phyloP scores from a whole-genome alignment of 495 filamentous ascomycete genomes.

The Copromyces sp. region DNA sequence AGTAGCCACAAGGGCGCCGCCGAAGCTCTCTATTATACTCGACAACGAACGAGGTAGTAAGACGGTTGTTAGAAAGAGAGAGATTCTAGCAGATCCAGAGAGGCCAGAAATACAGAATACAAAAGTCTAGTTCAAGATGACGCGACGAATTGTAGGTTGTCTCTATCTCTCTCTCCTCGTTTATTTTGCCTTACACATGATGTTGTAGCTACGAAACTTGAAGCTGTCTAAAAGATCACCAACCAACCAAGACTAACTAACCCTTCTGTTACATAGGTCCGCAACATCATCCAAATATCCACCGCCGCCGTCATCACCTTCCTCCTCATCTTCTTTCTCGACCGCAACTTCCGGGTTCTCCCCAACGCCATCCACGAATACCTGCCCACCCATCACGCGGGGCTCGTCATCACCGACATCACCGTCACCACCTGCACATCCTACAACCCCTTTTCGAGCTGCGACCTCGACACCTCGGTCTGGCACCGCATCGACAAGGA shows the following conservation, averaged over 20 bases:
- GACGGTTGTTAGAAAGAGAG: neutral
- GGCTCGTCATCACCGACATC: conserved; percentile 80
- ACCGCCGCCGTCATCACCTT: conserved; percentile 56
- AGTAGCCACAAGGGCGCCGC: neutral
- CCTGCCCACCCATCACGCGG: conserved; percentile 71
- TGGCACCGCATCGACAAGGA: conserved; percentile 93
- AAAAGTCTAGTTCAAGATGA: conserved; percentile 16
- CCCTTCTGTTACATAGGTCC: conserved; percentile 42
- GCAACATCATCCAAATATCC: conserved; percentile 72
- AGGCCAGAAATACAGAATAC: neutral
- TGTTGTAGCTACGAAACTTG: neutral
- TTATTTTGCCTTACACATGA: neutral
- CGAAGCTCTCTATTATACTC: neutral
- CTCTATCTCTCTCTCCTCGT: neutral
- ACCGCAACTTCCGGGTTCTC: conserved; percentile 71
- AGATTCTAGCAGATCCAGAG: neutral
- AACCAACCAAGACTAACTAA: neutral
- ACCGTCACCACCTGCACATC: conserved; percentile 68
- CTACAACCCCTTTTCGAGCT: conserved; percentile 66
- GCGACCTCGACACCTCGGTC: conserved; percentile 59
- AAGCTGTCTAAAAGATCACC: neutral
- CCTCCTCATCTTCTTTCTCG: conserved; percentile 63
- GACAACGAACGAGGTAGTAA: neutral
- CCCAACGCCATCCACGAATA: conserved; percentile 73
- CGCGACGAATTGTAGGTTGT: conserved; percentile 35